Base-by-base conservation (phyloP, 2,329 filamentous ascomycete species). In the Colletotrichum viniferum region DNA sequence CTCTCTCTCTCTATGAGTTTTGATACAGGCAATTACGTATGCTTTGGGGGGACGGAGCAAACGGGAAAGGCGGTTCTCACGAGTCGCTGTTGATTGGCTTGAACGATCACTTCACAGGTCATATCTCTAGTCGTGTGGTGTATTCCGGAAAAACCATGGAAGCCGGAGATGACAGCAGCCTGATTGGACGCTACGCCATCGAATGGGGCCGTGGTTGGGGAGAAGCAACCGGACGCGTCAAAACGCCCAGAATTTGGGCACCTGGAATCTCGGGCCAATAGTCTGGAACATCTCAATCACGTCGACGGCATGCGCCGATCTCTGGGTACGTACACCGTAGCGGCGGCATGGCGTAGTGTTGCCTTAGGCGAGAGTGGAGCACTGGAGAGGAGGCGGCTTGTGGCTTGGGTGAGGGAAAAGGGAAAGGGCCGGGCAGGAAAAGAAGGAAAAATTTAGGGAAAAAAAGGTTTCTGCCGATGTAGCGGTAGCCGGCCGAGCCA, bases 351-450 rank as follows among this genome's bases (percentile, higher is more conserved):
- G 38, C 60, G 60, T 73, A 69, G 67, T 21, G 56, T 32, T 69
- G 58, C 69, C 58, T 73, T 68, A 63, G 69, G 63, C 56, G 62
- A 73, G 48, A 24, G 73, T 75, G 73, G 73, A n/a, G 62, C 60
- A 55, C 24, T 28, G 30, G 64, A 21, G 26, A 21, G 43, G n/a
- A 70, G 55, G 36, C 62, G 73, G 63, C 71, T 70, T 70, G 71
- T 34, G 48, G 56, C 71, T 75, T 28, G 69, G 32, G 32, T 21
- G 52, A 26, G 61, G 26, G 24, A 21, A 78, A 36, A 79, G 80
- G 60, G 84, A 84, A 34, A 85, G 81, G 73, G 77, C 78, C 26
- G 79, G 77, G 77, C 78, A 30, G 79, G 78, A 63, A 60, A 43
- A 69, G 66, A 69, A 68, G 48, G 16, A 61, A 77, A 65, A 69